Base-by-base conservation (phyloP, 805 yeast species). In the Wickerhamiella bombiphila region DNA sequence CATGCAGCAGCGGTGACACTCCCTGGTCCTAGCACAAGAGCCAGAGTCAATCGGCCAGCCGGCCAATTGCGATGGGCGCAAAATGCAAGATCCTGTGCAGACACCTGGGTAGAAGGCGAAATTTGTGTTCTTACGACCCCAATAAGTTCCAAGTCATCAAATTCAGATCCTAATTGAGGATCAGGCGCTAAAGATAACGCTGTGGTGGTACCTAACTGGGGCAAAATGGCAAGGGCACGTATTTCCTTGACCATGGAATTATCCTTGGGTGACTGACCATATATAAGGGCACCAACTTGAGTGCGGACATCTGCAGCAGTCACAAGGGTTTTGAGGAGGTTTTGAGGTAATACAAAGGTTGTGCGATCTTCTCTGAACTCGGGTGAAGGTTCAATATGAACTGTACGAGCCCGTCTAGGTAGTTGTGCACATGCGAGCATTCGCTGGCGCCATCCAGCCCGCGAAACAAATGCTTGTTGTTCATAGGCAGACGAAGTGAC, bases 101-200 rank as follows among this genome's bases (percentile, higher is more conserved):
- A 63, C 61, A 86, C 68, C 36, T 66, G 63, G 35, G 70, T 69
- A 4, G 67, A 46, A 28, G 80, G 94, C 15, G 70, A 71, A 1
- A 78, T 66, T 54, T 78, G 83, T 0, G 96, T 81, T 54, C 88
- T 96, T n/a, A 91, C 69, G 94, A 95, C 81, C 1, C 98, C 98
- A 14, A 91, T 57, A 4, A 91, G 70, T 50, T 83, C 86, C 25
- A 82, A 55, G 1, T 71, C 79, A n/a, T 65, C 63, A 8, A 69
- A 48, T 33, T 60, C 61, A 16, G 60, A 59, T 6, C 19, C 36
- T 4, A 59, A 57, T 13, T 46, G 49, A 3, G 51, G 48, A 0
- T 54, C 51, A 1, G 77, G 73, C 3, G 67, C 46, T 39, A 83
- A 65, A 46, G 79, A 74, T 11, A 85, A 74, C 3, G 71, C 60